Base-by-base conservation (phyloP, 2,329 filamentous ascomycete species). In the Penicillium sclerotiorum region DNA sequence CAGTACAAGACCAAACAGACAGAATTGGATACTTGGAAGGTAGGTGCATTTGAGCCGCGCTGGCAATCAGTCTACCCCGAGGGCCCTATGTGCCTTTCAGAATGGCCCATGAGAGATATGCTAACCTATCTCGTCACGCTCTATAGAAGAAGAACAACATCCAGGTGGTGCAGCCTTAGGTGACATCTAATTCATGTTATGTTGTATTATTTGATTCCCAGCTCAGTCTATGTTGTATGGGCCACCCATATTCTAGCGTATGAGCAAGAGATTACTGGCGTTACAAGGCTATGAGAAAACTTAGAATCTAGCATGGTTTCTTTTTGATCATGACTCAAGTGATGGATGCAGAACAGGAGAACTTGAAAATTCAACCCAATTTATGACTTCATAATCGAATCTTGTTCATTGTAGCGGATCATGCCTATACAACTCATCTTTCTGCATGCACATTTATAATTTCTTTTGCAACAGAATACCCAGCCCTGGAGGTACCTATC, bases 21-120 rank as follows among this genome's bases (percentile, higher is more conserved):
- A 35, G 94, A 99, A 68, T 83, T 99, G 79, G 93, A 99, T 70
- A 92, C 87, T 73, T 99, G 94, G 94, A 99, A 99, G 90, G 93
- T 95, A 75, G 50, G 84, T n/a, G n/a, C n/a, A n/a, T n/a, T n/a
- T n/a, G n/a, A n/a, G n/a, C n/a, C n/a, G n/a, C n/a, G n/a, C n/a
- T n/a, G n/a, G n/a, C n/a, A n/a, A n/a, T n/a, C 37, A 45, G 12
- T 27, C 20, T n/a, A 20, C 17, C 22, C 18, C 33, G 4, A 18
- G 35, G 12, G 8, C 30, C 28, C 25, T n/a, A n/a, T n/a, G n/a
- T n/a, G 7, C 9, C 7, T 21, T 12, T 12, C 13, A 33, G 25
- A 28, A 2, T 9, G 9, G 6, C 25, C 15, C 3, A 18, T 9
- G 4, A 20, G 15, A 27, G 27, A 25, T 27, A 23, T 45, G 42